Base-by-base conservation (phyloP, 169 alveolate species). In the Cryptosporidium canis region DNA sequence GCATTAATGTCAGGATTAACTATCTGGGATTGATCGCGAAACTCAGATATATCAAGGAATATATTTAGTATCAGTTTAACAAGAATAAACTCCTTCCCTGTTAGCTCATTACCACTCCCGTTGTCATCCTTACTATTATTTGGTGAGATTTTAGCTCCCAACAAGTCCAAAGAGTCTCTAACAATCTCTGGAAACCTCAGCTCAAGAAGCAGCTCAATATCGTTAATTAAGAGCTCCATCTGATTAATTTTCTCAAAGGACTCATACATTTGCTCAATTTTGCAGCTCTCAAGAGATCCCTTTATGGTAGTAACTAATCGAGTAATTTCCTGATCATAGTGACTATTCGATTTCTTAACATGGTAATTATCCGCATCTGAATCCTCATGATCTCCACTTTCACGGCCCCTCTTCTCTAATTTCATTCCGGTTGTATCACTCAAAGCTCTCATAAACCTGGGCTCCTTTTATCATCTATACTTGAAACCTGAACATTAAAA, bases 41-140 rank as follows among this genome's bases (percentile, higher is more conserved):
- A 39, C 24, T 70, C 66, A 0, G 84, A 70, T 18, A 70, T 70
- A 55, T 70, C 84, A 2, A 70, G n/a, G n/a, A 70, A n/a, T 31
- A 70, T 8, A 70, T 70, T 70, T 29, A 70, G 53, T 11, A 70
- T 47, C 27, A 70, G 21, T 9, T 70, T 70, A 4, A 70, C 24
- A 35, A 41, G n/a, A 21, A 44, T 67, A 44, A 67, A 9, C 1
- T 39, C 18, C 18, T 35, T 12, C n/a, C 35, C 53, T 16, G n/a
- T 51, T 2, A 51, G 16, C 8, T 1, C 33, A 7, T 51, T 16
- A 7, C 48, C 48, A 41, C 48, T 9, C 11, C 11, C 48, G 48
- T 41, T 41, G 5, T 41, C 48, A 7, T 41, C 48, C 11, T 5
- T 41, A 6, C 24, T 16, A 51, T 51, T 18, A 51, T 14, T 24